Conservation (phyloP, 805 yeast genomes). For the Sungouiella thailandica region DNA sequence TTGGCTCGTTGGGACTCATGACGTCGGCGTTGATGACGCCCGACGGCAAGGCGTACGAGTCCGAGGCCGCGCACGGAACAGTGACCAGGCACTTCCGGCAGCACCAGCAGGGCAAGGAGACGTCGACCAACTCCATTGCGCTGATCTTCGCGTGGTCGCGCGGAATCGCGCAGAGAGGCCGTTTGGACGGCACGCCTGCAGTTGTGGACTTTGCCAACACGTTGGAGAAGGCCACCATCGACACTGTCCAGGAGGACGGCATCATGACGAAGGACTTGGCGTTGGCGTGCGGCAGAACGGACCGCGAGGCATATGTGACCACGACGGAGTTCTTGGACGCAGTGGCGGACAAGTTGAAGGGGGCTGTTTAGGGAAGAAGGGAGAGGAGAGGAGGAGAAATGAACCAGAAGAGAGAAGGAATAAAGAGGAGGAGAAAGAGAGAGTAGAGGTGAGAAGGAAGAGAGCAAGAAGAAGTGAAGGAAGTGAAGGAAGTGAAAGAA, state of each 20-base stretch:
- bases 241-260: constrained; percentile 77
- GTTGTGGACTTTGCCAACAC: constrained; percentile 74
- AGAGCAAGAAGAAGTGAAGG: too few relatives aligned
- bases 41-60: constrained; percentile 91
- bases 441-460: too few relatives aligned
- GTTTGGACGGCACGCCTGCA: constrained; percentile 78
- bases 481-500: too few relatives aligned
- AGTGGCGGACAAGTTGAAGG: constrained; percentile 60
- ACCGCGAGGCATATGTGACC: constrained; percentile 76
- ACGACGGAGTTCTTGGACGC: constrained; percentile 88
- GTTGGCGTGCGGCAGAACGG: constrained; percentile 80
- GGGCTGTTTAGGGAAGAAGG: background rate
- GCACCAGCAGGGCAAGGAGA: constrained; percentile 94
- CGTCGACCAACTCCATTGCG: constrained; percentile 95
- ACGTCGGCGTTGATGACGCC: constrained; percentile 96
- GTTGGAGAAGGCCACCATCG: constrained; percentile 79
- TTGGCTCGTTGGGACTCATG: constrained; percentile 95
- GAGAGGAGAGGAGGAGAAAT: too few relatives aligned
- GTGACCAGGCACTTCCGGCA: constrained; percentile 96
- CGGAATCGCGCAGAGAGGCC: constrained; percentile 90
- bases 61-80: constrained; percentile 99
- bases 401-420: too few relatives aligned
- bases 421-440: background rate
- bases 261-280: constrained; percentile 97
- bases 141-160: constrained; percentile 97